phyloP scores from a whole-genome alignment of 2,329 filamentous ascomycete genomes.

The Colletotrichum sp. region DNA sequence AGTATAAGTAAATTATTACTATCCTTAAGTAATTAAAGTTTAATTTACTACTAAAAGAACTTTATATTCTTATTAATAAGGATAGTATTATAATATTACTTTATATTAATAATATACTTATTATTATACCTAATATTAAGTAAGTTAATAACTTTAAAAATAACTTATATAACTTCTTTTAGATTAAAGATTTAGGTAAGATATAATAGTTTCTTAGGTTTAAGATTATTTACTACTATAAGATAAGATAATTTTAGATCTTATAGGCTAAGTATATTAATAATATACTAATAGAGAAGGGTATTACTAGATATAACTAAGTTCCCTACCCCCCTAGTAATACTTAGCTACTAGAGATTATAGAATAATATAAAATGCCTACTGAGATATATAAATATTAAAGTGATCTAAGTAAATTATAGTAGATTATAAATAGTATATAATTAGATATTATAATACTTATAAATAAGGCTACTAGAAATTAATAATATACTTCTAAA shows the following conservation, averaged over 20 bases:
- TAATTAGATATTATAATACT: too few relatives aligned
- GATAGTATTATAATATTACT: not conserved
- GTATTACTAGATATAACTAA: not conserved
- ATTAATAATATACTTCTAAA: too few relatives aligned
- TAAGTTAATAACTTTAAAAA: not conserved
- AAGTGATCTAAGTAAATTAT: too few relatives aligned
- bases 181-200: not conserved
- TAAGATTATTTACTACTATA: not conserved
- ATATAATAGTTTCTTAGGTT: not conserved
- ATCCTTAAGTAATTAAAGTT: not conserved
- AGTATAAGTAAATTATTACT: not conserved
- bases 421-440: too few relatives aligned
- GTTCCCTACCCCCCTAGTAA: too few relatives aligned
- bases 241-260: not conserved
- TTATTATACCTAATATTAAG: not conserved
- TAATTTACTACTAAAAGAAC: not conserved
- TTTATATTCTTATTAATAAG: not conserved
- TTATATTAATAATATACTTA: not conserved
- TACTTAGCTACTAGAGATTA: too few relatives aligned
- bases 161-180: not conserved
- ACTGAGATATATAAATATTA: too few relatives aligned
- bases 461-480: too few relatives aligned
- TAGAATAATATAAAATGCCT: too few relatives aligned
- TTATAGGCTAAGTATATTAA: not conserved
- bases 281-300: not conserved